Conservation (phyloP, 768 basidiomycete species). For the Lactarius vividus region DNA sequence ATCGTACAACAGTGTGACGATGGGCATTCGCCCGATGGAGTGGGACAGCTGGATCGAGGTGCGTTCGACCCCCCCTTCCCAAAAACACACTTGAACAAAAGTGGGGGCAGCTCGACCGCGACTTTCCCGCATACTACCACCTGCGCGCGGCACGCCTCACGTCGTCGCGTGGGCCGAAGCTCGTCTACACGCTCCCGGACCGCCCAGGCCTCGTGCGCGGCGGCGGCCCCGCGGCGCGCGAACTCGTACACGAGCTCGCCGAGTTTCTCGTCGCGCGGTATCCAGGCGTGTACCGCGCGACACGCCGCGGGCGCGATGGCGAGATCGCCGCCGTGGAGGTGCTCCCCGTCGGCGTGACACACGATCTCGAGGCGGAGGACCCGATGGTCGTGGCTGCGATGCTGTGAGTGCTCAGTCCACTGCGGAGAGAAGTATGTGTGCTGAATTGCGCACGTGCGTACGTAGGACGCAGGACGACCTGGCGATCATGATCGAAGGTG, state of each 20-base stretch:
- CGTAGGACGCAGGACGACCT: conserved; percentile 30
- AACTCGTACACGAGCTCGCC: conserved; percentile 64
- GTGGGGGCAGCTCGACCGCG: conserved; percentile 50
- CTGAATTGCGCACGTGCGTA: conserved; percentile 16
- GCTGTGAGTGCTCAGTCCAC: conserved; percentile 43
- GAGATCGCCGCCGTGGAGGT: conserved; percentile 54
- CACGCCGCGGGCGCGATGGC: conserved; percentile 43
- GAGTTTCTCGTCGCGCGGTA: conserved; percentile 66
- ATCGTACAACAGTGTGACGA: conserved; percentile 50
- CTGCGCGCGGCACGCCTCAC: conserved; percentile 56
- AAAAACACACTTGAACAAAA: background rate
- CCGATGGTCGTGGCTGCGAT: conserved; percentile 62
- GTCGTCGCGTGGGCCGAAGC: conserved; percentile 45
- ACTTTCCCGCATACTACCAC: conserved; percentile 51
- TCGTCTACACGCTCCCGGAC: conserved; percentile 37
- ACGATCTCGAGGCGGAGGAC: conserved; percentile 50
- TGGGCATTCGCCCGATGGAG: conserved; percentile 64
- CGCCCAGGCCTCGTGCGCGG: conserved; percentile 38
- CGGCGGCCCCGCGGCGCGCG: conserved; percentile 41
- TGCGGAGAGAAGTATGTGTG: background rate
- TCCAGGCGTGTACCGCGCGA: conserved; percentile 52
- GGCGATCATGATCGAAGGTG: conserved; percentile 41
- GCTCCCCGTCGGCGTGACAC: conserved; percentile 46
- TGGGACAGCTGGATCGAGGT: conserved; percentile 77
- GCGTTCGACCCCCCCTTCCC: conserved; percentile 6